Evolutionary conservation across 176 grass and related monocot species (phyloP).

Genomic region (Oryza officinalis): DNA sequence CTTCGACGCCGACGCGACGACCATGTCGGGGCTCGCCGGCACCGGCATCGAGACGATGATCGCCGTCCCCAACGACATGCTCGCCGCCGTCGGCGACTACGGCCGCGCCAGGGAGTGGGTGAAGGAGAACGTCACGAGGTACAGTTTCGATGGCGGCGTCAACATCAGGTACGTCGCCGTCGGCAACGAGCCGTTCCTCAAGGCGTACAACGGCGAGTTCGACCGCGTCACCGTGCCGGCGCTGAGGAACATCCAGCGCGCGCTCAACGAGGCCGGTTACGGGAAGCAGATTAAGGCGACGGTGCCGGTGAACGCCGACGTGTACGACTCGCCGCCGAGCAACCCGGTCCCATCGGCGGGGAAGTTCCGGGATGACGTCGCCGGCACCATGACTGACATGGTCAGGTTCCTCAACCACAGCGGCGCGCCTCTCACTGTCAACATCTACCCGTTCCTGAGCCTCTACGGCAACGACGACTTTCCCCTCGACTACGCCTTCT

Average conservation of each 20-base stretch:
- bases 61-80: conserved; percentile 70
- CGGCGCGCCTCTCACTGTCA: conserved; percentile 65
- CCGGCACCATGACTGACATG: conserved; percentile 43
- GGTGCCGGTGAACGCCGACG: conserved; percentile 76
- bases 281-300: conserved; percentile 53
- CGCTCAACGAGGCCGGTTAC: conserved; percentile 59
- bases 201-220: conserved; percentile 60
- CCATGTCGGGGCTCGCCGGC: conserved; percentile 53
- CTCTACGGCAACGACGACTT: conserved; percentile 62
- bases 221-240: conserved; percentile 62
- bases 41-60: conserved; percentile 79
- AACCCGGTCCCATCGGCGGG: conserved; percentile 72
- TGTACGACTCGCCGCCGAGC: conserved; percentile 59
- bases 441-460: conserved; percentile 81
- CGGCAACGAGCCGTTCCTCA: conserved; percentile 80
- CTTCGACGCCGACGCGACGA: conserved; percentile 62
- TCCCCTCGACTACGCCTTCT: conserved; percentile 80
- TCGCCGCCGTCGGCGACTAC: conserved; percentile 50
- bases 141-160: conserved; percentile 65
- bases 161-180: conserved; percentile 72
- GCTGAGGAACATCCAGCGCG: conserved; percentile 68
- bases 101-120: conserved; percentile 56
- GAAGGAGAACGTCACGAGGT: conserved; percentile 61
- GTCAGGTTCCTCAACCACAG: conserved; percentile 47
- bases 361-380: conserved; percentile 60